Conservation (phyloP, 371 early-diverging fungal genomes). For the Basidiobolus meristosporus region DNA sequence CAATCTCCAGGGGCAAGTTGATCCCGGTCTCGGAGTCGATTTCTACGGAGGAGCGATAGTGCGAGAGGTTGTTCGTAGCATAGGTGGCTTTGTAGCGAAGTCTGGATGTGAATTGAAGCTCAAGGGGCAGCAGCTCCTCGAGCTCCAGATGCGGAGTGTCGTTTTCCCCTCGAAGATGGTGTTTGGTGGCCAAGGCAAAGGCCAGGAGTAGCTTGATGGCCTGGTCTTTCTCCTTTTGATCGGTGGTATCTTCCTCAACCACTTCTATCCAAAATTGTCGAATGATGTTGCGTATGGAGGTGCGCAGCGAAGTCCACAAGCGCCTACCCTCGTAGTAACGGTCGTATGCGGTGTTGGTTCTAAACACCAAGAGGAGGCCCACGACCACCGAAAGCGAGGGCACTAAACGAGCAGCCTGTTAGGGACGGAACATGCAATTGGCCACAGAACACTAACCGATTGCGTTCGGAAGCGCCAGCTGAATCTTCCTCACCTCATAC, state of each 20-base stretch:
- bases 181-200: slow-evolving; percentile 41
- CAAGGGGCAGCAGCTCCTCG: slow-evolving; percentile 23
- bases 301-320: slow-evolving; percentile 7
- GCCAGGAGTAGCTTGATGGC: slow-evolving; percentile 50
- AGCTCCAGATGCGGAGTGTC: slow-evolving; percentile 32
- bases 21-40: slow-evolving; percentile 8
- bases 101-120: slow-evolving; percentile 1
- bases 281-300: slow-evolving; percentile 35
- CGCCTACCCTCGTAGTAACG: slow-evolving; percentile 21
- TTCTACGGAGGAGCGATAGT: neutral
- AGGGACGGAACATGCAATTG: too few species aligned
- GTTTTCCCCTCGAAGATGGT: slow-evolving; percentile 46
- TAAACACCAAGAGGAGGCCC: slow-evolving; percentile 47
- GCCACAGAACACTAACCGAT: slow-evolving; percentile 4
- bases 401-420: too few species aligned
- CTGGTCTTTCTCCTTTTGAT: slow-evolving; percentile 34
- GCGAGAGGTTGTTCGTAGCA: neutral
- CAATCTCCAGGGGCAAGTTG: neutral
- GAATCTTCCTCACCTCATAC: neutral
- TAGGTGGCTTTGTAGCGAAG: neutral
- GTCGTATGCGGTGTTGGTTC: slow-evolving; percentile 62
- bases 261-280: slow-evolving; percentile 40
- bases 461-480: slow-evolving; percentile 1
- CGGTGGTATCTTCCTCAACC: slow-evolving; percentile 15
- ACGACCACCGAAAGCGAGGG: too few species aligned